A percentile compares a stretch with the other conserved stretches of the same genome.
These are phyloP conservation scores for Aaosphaeria pasadenensis DNA, from an alignment of 2,329 filamentous ascomycete species.

Conservation along the genomic window DNA sequence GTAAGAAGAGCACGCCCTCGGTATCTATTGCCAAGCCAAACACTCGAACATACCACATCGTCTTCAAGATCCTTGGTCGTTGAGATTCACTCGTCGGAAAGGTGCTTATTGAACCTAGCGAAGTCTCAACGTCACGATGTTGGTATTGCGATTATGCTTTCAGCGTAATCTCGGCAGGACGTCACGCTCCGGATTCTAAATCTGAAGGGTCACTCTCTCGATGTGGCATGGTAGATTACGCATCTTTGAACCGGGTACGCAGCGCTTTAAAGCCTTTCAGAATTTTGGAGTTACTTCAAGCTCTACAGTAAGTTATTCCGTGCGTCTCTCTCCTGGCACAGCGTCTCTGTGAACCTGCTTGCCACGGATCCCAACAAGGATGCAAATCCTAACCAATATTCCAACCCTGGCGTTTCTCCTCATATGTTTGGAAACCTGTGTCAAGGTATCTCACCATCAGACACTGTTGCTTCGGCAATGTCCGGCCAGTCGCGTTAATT, in stretches of 20 bases:
- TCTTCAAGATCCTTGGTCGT: constrained; percentile 24
- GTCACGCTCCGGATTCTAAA: constrained; percentile 38
- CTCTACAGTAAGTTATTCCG: neutral
- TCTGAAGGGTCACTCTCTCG: constrained; percentile 1
- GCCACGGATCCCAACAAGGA: constrained; percentile 39
- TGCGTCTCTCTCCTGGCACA: constrained; percentile 17
- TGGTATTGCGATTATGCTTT: constrained; percentile 20
- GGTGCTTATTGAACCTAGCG: constrained; percentile 49
- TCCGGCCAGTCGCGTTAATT: constrained; percentile 66
- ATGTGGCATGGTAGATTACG: neutral
- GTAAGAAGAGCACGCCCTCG: constrained; percentile 38
- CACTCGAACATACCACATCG: constrained; percentile 44
- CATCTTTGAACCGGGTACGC: neutral
- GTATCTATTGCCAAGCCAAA: constrained; percentile 28
- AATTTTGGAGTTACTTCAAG: too few relatives aligned
- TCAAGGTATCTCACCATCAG: constrained; percentile 46
- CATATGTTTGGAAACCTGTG: constrained; percentile 46
- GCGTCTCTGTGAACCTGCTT: neutral
- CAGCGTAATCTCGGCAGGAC: constrained; percentile 25
- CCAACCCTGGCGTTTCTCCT: constrained; percentile 37
- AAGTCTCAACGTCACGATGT: constrained; percentile 44
- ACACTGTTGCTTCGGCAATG: constrained; percentile 48
- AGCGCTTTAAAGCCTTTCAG: neutral
- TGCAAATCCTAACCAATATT: constrained; percentile 38
- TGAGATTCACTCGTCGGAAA: constrained; percentile 59